These are phyloP conservation scores for Candida ortonii DNA, from an alignment of 805 yeast genomes.

Conservation along the genomic window DNA sequence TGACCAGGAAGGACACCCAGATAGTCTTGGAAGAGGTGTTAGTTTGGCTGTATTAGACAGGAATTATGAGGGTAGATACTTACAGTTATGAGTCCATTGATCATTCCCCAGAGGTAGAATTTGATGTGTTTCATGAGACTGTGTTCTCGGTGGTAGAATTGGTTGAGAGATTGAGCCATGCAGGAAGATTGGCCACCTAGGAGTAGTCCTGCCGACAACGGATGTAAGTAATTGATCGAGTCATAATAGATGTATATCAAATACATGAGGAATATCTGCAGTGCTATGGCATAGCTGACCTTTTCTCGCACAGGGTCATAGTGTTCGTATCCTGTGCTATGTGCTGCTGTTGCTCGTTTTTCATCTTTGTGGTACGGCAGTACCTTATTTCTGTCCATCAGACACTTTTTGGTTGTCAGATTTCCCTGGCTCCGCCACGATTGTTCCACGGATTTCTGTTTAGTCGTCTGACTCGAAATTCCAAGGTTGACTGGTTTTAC, in stretches of 20 bases:
- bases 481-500: too few relatives aligned
- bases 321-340: slow-evolving; percentile 10
- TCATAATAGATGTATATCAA: slow-evolving; percentile 27
- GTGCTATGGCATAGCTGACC: slow-evolving; percentile 24
- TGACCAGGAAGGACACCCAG: slow-evolving; percentile 52
- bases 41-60: neutral
- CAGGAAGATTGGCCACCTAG: slow-evolving; percentile 29
- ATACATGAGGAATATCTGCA: slow-evolving; percentile 24
- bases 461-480: too few relatives aligned
- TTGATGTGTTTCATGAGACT: slow-evolving; percentile 36
- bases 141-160: slow-evolving; percentile 24
- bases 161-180: slow-evolving; percentile 31
- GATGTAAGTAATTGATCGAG: slow-evolving; percentile 23
- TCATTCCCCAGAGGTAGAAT: slow-evolving; percentile 57
- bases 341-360: slow-evolving; percentile 10
- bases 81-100: slow-evolving; percentile 52
- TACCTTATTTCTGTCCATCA: too few relatives aligned
- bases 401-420: too few relatives aligned
- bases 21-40: slow-evolving; percentile 22
- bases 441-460: too few relatives aligned
- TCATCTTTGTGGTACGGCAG: slow-evolving; percentile 18
- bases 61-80: slow-evolving; percentile 19
- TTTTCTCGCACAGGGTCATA: slow-evolving; percentile 23
- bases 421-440: too few relatives aligned
- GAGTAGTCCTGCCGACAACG: slow-evolving; percentile 24